phyloP scores from a whole-genome alignment of 2,329 filamentous ascomycete genomes.

The Trichoderma simmonsii region DNA sequence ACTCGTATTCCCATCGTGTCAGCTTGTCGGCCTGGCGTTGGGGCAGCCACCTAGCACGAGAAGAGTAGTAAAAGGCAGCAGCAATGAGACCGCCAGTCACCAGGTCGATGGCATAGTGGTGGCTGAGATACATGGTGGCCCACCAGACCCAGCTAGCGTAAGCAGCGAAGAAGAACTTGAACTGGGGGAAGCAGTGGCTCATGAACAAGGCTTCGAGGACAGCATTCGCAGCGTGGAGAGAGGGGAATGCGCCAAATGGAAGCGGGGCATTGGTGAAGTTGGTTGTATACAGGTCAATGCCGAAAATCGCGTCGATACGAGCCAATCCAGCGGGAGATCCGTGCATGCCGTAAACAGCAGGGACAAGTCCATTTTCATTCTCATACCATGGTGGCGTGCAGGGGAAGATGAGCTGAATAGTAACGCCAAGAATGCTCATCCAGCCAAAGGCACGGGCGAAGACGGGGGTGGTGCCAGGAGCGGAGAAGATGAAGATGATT shows the following conservation, averaged over 20 bases:
- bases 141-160: conserved; percentile 97
- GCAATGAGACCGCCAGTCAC: conserved; percentile 80
- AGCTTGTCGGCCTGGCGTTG: conserved; percentile 79
- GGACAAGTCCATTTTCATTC: conserved; percentile 84
- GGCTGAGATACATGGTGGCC: conserved; percentile 97
- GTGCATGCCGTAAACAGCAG: conserved; percentile 86
- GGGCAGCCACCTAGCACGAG: conserved; percentile 76
- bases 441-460: conserved; percentile 89
- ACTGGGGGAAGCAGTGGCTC: conserved; percentile 83
- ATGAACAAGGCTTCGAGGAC: conserved; percentile 90
- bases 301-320: conserved; percentile 84
- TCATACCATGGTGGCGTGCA: conserved; percentile 98
- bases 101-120: conserved; percentile 94
- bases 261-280: conserved; percentile 86
- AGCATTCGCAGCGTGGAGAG: conserved; percentile 84
- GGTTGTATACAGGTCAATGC: conserved; percentile 88
- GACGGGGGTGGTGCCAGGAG: conserved; percentile 78
- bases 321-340: conserved; percentile 87
- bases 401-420: conserved; percentile 85
- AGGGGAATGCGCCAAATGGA: conserved; percentile 93
- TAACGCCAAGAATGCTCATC: conserved; percentile 84
- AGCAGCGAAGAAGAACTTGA: conserved; percentile 73
- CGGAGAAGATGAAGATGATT: conserved; percentile 82
- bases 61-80: conserved; percentile 75
- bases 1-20: conserved; percentile 94